These are phyloP conservation scores for Metarhizium robertsii DNA, from an alignment of 2,329 filamentous ascomycete genomes.

Conservation along the genomic window DNA sequence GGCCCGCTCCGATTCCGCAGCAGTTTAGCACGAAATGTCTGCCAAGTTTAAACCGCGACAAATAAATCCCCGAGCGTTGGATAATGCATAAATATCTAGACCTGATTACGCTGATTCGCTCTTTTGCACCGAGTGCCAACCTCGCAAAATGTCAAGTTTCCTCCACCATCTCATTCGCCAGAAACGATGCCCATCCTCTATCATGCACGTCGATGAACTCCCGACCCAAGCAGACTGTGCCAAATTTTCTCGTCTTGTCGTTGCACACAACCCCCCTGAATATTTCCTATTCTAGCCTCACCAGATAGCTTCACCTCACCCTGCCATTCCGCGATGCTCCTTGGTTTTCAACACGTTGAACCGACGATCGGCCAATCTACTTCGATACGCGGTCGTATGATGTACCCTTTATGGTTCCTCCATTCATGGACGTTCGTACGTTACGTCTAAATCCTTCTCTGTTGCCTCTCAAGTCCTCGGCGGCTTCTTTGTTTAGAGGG, in stretches of 20 bases:
- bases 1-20: too few relatives aligned
- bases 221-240: not conserved
- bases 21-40: too few relatives aligned
- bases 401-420: slow-evolving; percentile 64
- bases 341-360: not conserved
- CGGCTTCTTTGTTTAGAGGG: slow-evolving; percentile 96
- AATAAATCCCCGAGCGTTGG: not conserved
- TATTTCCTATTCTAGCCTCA: not conserved
- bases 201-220: not conserved
- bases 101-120: not conserved
- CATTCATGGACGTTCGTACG: slow-evolving; percentile 74
- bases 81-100: not conserved
- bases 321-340: too few relatives aligned
- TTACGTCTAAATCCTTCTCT: slow-evolving; percentile 87
- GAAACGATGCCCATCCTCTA: not conserved
- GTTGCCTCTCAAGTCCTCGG: slow-evolving; percentile 80
- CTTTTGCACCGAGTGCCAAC: not conserved
- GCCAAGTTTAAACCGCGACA: too few relatives aligned
- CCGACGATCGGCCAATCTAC: slow-evolving; percentile 25
- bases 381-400: slow-evolving; percentile 72
- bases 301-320: not conserved
- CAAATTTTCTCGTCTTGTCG: not conserved
- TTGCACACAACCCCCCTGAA: not conserved
- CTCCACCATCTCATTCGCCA: not conserved
- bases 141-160: not conserved